Evolutionary conservation across 1,284 basidiomycete genomes (phyloP).

Genomic region (Ustilago tritici): DNA sequence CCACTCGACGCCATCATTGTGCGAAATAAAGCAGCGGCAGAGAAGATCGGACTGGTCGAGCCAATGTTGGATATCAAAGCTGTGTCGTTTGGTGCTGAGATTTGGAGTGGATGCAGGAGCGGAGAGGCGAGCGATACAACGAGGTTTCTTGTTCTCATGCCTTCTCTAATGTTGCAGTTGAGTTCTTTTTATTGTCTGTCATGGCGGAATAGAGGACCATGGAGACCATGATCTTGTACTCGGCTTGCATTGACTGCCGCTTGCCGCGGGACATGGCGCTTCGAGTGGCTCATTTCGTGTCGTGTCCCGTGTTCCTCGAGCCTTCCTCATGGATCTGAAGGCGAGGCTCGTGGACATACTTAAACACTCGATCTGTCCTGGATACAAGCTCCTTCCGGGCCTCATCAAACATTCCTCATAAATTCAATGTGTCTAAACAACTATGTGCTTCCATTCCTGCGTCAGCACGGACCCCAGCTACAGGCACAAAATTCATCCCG

Average conservation of each 20-base stretch:
- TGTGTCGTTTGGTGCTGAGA: constrained; percentile 6
- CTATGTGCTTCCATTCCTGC: constrained; percentile 21
- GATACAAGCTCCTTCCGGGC: too few species aligned
- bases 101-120: background rate
- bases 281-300: background rate
- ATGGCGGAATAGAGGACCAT: background rate
- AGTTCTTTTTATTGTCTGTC: background rate
- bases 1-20: constrained; percentile 24
- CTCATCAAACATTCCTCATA: too few species aligned
- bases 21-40: constrained; percentile 54
- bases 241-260: background rate
- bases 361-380: too few species aligned
- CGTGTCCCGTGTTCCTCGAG: too few species aligned
- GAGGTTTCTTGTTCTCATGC: background rate
- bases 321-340: too few species aligned
- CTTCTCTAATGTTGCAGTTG: too few species aligned
- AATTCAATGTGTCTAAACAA: background rate
- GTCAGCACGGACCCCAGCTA: constrained; percentile 7
- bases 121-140: constrained; percentile 4
- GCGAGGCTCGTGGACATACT: too few species aligned
- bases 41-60: constrained; percentile 44
- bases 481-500: constrained; percentile 23
- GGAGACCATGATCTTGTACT: background rate
- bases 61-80: constrained; percentile 8
- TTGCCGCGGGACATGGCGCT: background rate